Base-by-base conservation (phyloP, 352 stramenopile species). In the Pelagophyceae sp. region DNA sequence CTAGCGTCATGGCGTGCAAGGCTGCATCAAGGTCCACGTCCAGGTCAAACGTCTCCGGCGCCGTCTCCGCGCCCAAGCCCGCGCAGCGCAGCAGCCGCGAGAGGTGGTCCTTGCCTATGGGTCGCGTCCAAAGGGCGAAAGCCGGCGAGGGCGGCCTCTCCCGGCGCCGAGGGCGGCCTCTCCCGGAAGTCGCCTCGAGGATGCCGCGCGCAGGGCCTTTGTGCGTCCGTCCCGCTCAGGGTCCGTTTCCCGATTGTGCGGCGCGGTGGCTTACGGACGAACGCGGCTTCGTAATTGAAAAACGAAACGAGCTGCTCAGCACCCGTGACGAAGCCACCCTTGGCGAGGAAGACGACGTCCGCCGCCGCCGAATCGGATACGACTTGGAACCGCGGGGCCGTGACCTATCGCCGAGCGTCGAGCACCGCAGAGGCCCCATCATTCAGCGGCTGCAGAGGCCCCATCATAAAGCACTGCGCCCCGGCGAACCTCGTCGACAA, bases 101-200 rank as follows among this genome's bases (percentile, higher is more conserved):
- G 33, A 74, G 67, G 33, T 74, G 67, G 67, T 74, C 67, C 67
- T 74, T 74, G 35, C n/a, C n/a, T n/a, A n/a, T n/a, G n/a, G n/a
- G n/a, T n/a, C n/a, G n/a, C n/a, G n/a, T n/a, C n/a, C n/a, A n/a
- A n/a, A n/a, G n/a, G n/a, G n/a, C n/a, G n/a, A n/a, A n/a, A n/a
- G n/a, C n/a, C n/a, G n/a, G n/a, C n/a, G n/a, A n/a, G n/a, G n/a
- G n/a, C n/a, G n/a, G n/a, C n/a, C n/a, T n/a, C n/a, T n/a, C n/a
- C n/a, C n/a, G n/a, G n/a, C n/a, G n/a, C n/a, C n/a, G n/a, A n/a
- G n/a, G n/a, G n/a, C n/a, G n/a, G n/a, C n/a, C n/a, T n/a, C n/a
- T n/a, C n/a, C n/a, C n/a, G n/a, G n/a, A n/a, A n/a, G n/a, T n/a
- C n/a, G n/a, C n/a, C n/a, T n/a, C n/a, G n/a, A n/a, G n/a, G n/a